Evolutionary conservation across 2,329 filamentous ascomycete genomes (phyloP).

Genomic region (Arthroderma sp.): DNA sequence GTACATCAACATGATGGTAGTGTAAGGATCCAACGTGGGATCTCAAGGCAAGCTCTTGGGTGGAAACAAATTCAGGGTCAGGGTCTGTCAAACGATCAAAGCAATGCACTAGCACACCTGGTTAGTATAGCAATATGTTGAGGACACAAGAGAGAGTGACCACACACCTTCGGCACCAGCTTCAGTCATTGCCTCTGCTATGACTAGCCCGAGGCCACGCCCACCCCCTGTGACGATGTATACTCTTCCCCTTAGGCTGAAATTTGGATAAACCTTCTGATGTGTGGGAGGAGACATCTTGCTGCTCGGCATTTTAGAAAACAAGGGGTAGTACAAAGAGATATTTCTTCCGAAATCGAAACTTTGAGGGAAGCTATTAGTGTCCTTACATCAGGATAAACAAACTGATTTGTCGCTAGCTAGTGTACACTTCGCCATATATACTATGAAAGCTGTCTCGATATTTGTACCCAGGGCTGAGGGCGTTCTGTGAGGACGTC

Average conservation of each 20-base stretch:
- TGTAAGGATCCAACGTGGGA: constrained; percentile 27
- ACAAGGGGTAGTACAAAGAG: too few species aligned
- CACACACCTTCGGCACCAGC: constrained; percentile 33
- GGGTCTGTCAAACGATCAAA: constrained; percentile 35
- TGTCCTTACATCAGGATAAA: too few species aligned
- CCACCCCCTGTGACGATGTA: constrained; percentile 33
- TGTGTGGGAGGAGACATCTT: constrained; percentile 1
- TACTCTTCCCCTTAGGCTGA: constrained; percentile 29
- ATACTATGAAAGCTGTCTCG: too few species aligned
- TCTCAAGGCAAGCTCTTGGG: constrained; percentile 19
- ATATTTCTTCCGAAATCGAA: too few species aligned
- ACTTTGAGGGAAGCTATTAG: too few species aligned
- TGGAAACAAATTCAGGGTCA: constrained; percentile 27
- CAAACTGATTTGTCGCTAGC: too few species aligned
- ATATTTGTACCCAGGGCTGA: too few species aligned
- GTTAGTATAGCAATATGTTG: not conserved
- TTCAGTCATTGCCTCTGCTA: constrained; percentile 36
- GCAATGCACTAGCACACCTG: constrained; percentile 29
- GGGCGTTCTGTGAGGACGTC: too few species aligned
- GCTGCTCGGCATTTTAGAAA: constrained; percentile 1
- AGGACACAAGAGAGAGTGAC: not conserved
- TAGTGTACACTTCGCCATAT: too few species aligned
- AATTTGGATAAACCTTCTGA: constrained; percentile 31
- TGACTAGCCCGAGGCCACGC: constrained; percentile 31
- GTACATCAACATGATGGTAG: constrained; percentile 37